phyloP scores from a whole-genome alignment of 2,329 filamentous ascomycete species.

The Colletotrichum sp. region DNA sequence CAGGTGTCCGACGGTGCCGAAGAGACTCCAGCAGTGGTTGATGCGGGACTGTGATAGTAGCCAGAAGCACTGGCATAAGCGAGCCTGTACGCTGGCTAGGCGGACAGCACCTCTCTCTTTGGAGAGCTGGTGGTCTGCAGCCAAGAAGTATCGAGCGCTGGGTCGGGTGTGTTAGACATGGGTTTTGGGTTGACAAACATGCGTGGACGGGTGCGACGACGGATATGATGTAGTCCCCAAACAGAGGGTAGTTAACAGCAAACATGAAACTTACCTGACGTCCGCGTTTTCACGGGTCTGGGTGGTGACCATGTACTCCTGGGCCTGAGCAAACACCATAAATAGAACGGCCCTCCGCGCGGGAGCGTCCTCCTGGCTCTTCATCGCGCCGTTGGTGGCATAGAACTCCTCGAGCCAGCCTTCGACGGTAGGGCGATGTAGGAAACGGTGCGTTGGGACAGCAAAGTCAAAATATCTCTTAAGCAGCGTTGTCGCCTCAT shows the following conservation, averaged over 20 bases:
- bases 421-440: constrained; percentile 56
- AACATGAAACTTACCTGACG: constrained; percentile 5
- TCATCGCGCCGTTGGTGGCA: constrained; percentile 33
- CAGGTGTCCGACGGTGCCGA: constrained; percentile 45
- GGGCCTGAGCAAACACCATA: constrained; percentile 54
- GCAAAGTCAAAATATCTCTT: constrained; percentile 61
- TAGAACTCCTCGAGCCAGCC: constrained; percentile 50
- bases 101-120: constrained; percentile 41
- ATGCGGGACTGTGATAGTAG: constrained; percentile 48
- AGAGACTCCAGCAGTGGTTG: constrained; percentile 52
- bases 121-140: constrained; percentile 40
- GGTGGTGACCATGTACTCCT: constrained; percentile 36
- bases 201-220: neutral
- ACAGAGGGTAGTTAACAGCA: neutral
- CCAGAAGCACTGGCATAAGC: constrained; percentile 46
- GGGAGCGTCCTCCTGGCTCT: constrained; percentile 23
- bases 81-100: constrained; percentile 44
- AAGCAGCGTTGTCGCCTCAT: constrained; percentile 40
- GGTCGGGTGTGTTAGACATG: neutral
- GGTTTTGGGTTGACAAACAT: neutral
- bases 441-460: constrained; percentile 59
- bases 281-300: constrained; percentile 7
- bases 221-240: neutral
- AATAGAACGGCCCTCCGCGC: constrained; percentile 49
- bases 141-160: constrained; percentile 34